A percentile compares a stretch with the other conserved stretches of the same genome.
These are phyloP conservation scores for Ustilago bromivora DNA, from an alignment of 1,284 basidiomycete genomes.

Conservation along the genomic window DNA sequence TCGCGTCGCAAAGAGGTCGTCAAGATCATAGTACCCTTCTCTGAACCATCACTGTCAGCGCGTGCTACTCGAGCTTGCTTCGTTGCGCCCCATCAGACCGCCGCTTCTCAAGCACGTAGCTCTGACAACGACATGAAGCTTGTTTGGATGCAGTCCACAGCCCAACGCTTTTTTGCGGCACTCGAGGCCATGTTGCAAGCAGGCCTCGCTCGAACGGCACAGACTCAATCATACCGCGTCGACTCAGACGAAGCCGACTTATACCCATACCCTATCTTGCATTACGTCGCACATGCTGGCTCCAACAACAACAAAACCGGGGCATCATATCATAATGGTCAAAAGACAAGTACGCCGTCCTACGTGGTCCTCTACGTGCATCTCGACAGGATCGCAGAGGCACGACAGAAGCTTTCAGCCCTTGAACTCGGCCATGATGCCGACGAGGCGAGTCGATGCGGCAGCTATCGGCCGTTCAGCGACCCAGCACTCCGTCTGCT, in stretches of 20 bases:
- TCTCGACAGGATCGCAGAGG: conserved; percentile 26
- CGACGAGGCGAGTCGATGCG: not conserved
- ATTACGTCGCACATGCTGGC: conserved; percentile 25
- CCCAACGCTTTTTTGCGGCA: conserved; percentile 22
- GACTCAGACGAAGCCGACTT: conserved; percentile 1
- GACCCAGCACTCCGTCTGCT: conserved; percentile 25
- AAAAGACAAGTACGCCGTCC: conserved; percentile 5
- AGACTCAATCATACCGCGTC: not conserved
- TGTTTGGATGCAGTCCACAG: conserved; percentile 37
- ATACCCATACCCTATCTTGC: conserved; percentile 30
- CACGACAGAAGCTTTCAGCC: conserved; percentile 13
- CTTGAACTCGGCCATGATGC: conserved; percentile 15
- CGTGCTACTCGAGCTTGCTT: conserved; percentile 28
- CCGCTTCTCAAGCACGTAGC: not conserved
- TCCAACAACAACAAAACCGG: not conserved
- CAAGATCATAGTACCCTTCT: conserved; percentile 46
- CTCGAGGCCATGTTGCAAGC: conserved; percentile 24
- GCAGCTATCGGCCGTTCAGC: conserved; percentile 20
- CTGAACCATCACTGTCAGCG: conserved; percentile 17
- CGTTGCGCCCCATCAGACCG: conserved; percentile 9
- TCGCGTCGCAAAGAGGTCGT: conserved; percentile 33
- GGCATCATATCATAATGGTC: not conserved
- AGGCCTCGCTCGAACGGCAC: not conserved
- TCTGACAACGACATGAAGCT: conserved; percentile 1
- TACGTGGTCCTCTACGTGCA: conserved; percentile 36